These are phyloP conservation scores for Lentinula detonsa DNA, from an alignment of 768 basidiomycete species.

Conservation along the genomic window DNA sequence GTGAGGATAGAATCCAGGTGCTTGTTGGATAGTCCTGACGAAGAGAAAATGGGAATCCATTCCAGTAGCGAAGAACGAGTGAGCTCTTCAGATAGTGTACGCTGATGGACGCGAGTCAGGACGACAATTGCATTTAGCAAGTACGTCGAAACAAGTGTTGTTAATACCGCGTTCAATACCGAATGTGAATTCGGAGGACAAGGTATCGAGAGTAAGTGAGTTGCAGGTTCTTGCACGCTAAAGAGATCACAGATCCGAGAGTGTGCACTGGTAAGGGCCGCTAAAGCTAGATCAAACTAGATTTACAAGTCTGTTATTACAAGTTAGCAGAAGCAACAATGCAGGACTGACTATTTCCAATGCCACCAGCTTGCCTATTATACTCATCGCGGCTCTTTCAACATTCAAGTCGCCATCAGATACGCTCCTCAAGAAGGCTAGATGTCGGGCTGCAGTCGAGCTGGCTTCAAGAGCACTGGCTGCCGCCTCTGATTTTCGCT, in stretches of 20 bases:
- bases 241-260: constrained; percentile 32
- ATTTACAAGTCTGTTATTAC: background rate
- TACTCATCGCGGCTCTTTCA: constrained; percentile 65
- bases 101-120: constrained; percentile 21
- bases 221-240: background rate
- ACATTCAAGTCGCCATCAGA: constrained; percentile 51
- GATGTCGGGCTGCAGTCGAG: constrained; percentile 35
- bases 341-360: constrained; percentile 61
- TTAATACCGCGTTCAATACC: constrained; percentile 21
- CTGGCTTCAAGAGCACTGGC: constrained; percentile 25
- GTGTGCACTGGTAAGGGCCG: constrained; percentile 40
- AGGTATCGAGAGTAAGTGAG: constrained; percentile 15
- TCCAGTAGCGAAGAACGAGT: constrained; percentile 31
- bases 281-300: constrained; percentile 49
- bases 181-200: constrained; percentile 12
- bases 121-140: constrained; percentile 48
- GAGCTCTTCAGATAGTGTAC: constrained; percentile 12
- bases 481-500: constrained; percentile 20
- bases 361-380: constrained; percentile 59
- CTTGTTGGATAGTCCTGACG: constrained; percentile 34
- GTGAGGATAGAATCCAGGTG: constrained; percentile 55
- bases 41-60: constrained; percentile 44
- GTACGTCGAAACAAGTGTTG: constrained; percentile 56
- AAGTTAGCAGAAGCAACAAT: background rate
- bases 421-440: constrained; percentile 40